Evolutionary conservation across 768 basidiomycete genomes (phyloP).

Genomic region (Sarcodon aspratus): DNA sequence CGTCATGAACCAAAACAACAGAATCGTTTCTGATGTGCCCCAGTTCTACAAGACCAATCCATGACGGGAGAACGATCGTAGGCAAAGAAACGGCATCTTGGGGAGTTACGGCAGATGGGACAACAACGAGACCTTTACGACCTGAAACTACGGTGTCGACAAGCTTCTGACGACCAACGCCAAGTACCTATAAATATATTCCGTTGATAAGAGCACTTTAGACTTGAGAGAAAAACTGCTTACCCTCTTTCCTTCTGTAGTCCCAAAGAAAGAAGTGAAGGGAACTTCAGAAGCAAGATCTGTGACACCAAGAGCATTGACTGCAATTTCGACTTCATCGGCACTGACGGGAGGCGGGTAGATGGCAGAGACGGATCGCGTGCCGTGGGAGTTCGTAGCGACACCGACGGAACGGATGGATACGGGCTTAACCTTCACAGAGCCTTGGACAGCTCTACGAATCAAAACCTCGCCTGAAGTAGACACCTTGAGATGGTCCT

Average conservation of each 20-base stretch:
- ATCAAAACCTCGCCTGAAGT: constrained; percentile 16
- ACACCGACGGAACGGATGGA: background rate
- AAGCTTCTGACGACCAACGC: background rate
- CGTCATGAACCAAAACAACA: constrained; percentile 16
- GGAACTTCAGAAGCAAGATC: background rate
- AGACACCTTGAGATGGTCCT: constrained; percentile 18
- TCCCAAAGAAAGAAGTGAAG: background rate
- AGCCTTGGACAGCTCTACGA: constrained; percentile 17
- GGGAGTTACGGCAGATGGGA: constrained; percentile 8
- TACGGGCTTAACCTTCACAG: constrained; percentile 7
- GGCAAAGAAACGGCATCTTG: constrained; percentile 13
- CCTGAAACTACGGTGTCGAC: background rate
- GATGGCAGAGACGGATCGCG: background rate
- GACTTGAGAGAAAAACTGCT: no score
- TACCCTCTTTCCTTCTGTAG: background rate
- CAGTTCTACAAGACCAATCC: constrained; percentile 14
- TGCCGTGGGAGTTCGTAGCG: background rate
- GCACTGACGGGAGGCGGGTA: constrained; percentile 3
- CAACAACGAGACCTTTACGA: constrained; percentile 1
- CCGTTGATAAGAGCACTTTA: background rate
- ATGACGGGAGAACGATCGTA: constrained; percentile 13
- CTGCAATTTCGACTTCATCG: constrained; percentile 1
- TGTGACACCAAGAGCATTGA: background rate
- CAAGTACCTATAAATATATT: constrained; percentile 1
- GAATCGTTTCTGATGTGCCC: constrained; percentile 12